phyloP scores from a whole-genome alignment of 2,329 filamentous ascomycete genomes.

The Exophiala spinifera region DNA sequence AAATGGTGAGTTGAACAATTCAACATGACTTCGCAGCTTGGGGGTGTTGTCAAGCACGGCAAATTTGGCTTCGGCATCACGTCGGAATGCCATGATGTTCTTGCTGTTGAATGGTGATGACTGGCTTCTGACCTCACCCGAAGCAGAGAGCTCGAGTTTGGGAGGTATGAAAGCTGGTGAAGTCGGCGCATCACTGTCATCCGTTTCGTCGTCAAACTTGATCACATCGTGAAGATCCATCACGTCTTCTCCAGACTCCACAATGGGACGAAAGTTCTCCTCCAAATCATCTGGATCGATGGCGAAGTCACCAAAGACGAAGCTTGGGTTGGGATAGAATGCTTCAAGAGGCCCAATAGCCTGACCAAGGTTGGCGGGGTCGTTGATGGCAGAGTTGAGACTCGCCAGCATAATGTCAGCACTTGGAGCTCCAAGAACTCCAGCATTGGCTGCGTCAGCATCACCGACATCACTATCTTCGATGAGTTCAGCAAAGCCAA shows the following conservation, averaged over 20 bases:
- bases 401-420: constrained; percentile 77
- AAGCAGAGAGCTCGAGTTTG: constrained; percentile 18
- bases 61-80: constrained; percentile 49
- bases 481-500: constrained; percentile 28
- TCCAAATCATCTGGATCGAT: constrained; percentile 57
- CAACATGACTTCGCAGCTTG: constrained; percentile 38
- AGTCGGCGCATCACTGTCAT: constrained; percentile 42
- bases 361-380: constrained; percentile 49
- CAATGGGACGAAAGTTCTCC: constrained; percentile 53
- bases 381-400: constrained; percentile 52
- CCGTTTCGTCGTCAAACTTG: constrained; percentile 58
- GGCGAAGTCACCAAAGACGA: constrained; percentile 31
- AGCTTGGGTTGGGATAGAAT: constrained; percentile 63
- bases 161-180: constrained; percentile 44
- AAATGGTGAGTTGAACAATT: constrained; percentile 23
- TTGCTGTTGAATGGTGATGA: constrained; percentile 58
- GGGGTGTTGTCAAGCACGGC: constrained; percentile 40
- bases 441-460: constrained; percentile 9
- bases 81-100: constrained; percentile 74
- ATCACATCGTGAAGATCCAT: constrained; percentile 70
- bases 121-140: constrained; percentile 11
- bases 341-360: constrained; percentile 71
- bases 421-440: constrained; percentile 41
- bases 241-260: constrained; percentile 62
- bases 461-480: constrained; percentile 46